Percentiles rank a stretch among this genome's conserved stretches.
Evolutionary conservation across 140 eudicot species (phyloP).

Genomic region (Oenanthe javanica): DNA sequence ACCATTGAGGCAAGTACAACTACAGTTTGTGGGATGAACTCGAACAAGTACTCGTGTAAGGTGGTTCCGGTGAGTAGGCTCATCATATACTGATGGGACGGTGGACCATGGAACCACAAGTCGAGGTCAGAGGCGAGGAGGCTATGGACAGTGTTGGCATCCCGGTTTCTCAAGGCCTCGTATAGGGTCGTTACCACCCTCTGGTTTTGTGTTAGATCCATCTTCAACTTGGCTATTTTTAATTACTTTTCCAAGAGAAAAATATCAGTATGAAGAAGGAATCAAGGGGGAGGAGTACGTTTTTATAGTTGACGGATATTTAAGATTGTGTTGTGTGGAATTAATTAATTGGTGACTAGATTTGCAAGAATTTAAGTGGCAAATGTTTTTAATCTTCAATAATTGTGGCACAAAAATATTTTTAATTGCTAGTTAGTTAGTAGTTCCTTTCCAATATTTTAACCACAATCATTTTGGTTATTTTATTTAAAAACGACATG

Average conservation of each 20-base stretch:
- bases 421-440: neutral
- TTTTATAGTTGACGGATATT: neutral
- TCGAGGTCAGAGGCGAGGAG: conserved; percentile 71
- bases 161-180: conserved; percentile 53
- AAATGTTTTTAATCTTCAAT: neutral
- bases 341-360: neutral
- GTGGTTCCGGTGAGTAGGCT: conserved; percentile 51
- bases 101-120: conserved; percentile 98
- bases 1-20: conserved; percentile 52
- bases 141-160: conserved; percentile 41
- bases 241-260: neutral
- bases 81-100: conserved; percentile 71
- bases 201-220: conserved; percentile 35
- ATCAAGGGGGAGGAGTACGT: neutral
- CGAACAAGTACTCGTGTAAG: conserved; percentile 19
- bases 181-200: conserved; percentile 52
- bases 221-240: neutral
- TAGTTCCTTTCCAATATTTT: neutral
- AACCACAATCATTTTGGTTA: neutral
- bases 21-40: conserved; percentile 45
- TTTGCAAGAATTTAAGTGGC: conserved; percentile 2
- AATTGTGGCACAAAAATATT: neutral
- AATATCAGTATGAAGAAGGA: neutral
- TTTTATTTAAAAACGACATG: neutral
- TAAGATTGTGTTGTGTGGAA: neutral